A percentile compares a stretch with the other conserved stretches of the same genome.
Evolutionary conservation across 176 grass and related monocot genomes (phyloP).

Genomic region (Saccharum officinarum): DNA sequence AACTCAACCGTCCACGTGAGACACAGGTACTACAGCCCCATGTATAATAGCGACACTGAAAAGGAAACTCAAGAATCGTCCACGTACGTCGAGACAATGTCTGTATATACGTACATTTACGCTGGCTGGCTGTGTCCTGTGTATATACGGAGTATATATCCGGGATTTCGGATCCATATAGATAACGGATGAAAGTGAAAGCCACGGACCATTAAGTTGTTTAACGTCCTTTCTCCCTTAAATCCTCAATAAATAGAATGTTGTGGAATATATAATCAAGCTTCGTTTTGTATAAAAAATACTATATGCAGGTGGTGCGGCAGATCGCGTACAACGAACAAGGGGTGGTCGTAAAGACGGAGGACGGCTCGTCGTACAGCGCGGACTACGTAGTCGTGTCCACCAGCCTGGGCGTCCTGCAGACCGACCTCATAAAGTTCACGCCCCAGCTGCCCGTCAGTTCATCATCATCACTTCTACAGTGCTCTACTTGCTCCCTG

Average conservation of each 20-base stretch:
- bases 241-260: too few relatives aligned
- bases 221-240: too few relatives aligned
- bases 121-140: too few relatives aligned
- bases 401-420: constrained; percentile 62
- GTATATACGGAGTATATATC: too few relatives aligned
- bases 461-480: constrained; percentile 13
- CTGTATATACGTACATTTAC: too few relatives aligned
- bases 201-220: too few relatives aligned
- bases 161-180: too few relatives aligned
- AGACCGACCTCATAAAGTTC: constrained; percentile 61
- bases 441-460: constrained; percentile 54
- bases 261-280: too few relatives aligned
- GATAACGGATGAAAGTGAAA: too few relatives aligned
- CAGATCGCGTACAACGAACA: constrained; percentile 4
- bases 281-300: neutral
- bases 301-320: constrained; percentile 14
- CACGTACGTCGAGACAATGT: too few relatives aligned
- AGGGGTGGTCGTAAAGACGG: constrained; percentile 46
- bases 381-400: constrained; percentile 67
- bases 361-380: constrained; percentile 46
- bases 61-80: neutral
- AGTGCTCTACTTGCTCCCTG: neutral
- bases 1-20: too few relatives aligned
- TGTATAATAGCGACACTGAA: neutral
- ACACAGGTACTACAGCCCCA: too few relatives aligned